Base-by-base conservation (phyloP, 2,329 filamentous ascomycete species). In the Colletotrichum gloeosporioides region DNA sequence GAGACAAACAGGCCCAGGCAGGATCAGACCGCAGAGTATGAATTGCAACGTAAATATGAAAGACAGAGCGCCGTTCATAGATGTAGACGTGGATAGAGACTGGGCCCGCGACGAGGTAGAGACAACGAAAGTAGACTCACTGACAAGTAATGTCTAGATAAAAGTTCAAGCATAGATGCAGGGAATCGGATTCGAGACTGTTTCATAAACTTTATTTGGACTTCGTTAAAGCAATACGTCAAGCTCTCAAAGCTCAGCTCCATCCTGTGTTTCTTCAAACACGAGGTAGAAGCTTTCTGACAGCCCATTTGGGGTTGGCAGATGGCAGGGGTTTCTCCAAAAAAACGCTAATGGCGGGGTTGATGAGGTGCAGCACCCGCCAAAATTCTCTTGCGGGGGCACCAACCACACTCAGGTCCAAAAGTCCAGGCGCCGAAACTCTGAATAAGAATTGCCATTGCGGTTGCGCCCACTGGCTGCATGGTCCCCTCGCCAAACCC, bases 1-100 rank as follows among this genome's bases (percentile, higher is more conserved):
- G 81, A 49, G 82, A 83, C 53, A 86, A 85, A 76, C 79, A 83
- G 12, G 77, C 81, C 36, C 78, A 78, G 55, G 79, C 73, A 5
- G 80, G 79, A 9, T 77, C 75, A 18, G 80, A 84, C 39, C 80
- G 81, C 69, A 76, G 78, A 63, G 82, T 83, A 27, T 85, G 80
- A 68, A 36, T 36, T 1, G 55, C 4, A 29, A 31, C 10, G 10
- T 4, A 2, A 8, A n/a, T 3, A 4, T 59, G 15, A 31, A 59
- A 31, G 27, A 16, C 15, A 31, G 18, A 59, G 22, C 44, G n/a
- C 6, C 4, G 44, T 4, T 53, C 10, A 49, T 49, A n/a, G 18
- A 49, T 9, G 18, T n/a, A 49, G 39, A 49, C 39, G 18, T 49
- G 18, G 39, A n/a, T n/a, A 10, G 9, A 49, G 8, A n/a, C 18